phyloP scores from a whole-genome alignment of 1,284 basidiomycete genomes.

The Meira nashicola region DNA sequence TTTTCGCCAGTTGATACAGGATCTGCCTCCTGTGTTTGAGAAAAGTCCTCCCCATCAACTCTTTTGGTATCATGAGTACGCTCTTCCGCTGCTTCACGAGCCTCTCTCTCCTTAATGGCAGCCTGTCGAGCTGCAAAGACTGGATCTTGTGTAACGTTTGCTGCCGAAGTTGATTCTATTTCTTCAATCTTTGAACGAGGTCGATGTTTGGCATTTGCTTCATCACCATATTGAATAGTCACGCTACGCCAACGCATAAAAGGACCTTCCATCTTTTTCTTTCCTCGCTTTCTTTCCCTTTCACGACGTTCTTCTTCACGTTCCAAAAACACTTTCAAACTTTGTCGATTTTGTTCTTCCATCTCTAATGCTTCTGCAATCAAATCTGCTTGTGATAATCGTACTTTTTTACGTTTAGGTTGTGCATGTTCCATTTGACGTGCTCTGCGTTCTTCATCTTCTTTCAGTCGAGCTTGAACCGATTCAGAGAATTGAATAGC shows the following conservation, averaged over 20 bases:
- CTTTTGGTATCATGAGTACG: too few species aligned
- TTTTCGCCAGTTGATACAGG: too few species aligned
- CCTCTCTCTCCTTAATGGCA: background rate
- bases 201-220: constrained; percentile 15
- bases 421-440: background rate
- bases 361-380: constrained; percentile 75
- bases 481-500: constrained; percentile 28
- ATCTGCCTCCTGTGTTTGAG: too few species aligned
- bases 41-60: too few species aligned
- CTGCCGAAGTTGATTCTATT: constrained; percentile 6
- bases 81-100: background rate
- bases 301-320: constrained; percentile 75
- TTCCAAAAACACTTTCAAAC: constrained; percentile 70
- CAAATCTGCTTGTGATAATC: constrained; percentile 70
- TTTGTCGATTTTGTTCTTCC: constrained; percentile 75
- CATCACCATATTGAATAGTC: constrained; percentile 11
- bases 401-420: constrained; percentile 7
- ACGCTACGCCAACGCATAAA: constrained; percentile 69
- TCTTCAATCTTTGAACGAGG: constrained; percentile 21
- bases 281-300: constrained; percentile 61
- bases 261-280: constrained; percentile 65
- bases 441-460: background rate
- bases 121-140: constrained; percentile 22
- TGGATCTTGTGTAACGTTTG: constrained; percentile 18
- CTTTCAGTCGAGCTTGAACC: background rate